Percentiles rank a stretch among this genome's conserved stretches.
Evolutionary conservation across 208 protist genomes (phyloP).

Genomic region (Wallacemonas sp.): DNA sequence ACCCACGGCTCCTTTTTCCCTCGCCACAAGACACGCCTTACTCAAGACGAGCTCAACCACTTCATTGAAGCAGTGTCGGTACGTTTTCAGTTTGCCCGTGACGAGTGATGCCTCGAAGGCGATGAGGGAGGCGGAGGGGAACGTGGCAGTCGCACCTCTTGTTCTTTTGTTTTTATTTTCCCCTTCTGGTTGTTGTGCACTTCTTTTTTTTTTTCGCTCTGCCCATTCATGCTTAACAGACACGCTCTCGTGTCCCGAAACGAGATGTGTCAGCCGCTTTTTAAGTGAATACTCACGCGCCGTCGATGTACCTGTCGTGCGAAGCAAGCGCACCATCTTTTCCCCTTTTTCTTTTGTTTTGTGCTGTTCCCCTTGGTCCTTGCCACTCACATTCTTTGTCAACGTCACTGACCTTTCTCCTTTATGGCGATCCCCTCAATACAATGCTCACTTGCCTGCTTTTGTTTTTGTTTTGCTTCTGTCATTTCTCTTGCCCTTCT

Average conservation of each 20-base stretch:
- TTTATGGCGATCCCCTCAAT: too few species aligned
- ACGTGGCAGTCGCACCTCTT: too few species aligned
- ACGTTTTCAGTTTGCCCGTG: not conserved
- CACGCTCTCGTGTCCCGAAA: too few species aligned
- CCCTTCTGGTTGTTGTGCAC: not conserved
- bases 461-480: not conserved
- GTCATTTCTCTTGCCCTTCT: not conserved
- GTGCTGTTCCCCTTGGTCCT: not conserved
- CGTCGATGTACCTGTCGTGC: too few species aligned
- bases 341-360: conserved; percentile 6
- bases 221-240: too few species aligned
- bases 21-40: conserved; percentile 9
- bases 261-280: too few species aligned
- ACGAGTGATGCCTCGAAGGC: too few species aligned
- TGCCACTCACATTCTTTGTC: not conserved
- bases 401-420: too few species aligned
- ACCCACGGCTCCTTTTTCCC: conserved; percentile 27
- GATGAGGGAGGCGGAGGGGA: too few species aligned
- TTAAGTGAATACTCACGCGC: too few species aligned
- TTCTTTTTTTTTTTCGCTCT: not conserved
- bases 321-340: too few species aligned
- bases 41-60: conserved; percentile 21
- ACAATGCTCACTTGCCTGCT: not conserved
- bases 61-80: conserved; percentile 34
- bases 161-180: not conserved